Percentiles rank a stretch among this genome's conserved stretches.
phyloP scores from a whole-genome alignment of 192 early-diverging fungal genomes.

The Dimargaris cristalligena region DNA sequence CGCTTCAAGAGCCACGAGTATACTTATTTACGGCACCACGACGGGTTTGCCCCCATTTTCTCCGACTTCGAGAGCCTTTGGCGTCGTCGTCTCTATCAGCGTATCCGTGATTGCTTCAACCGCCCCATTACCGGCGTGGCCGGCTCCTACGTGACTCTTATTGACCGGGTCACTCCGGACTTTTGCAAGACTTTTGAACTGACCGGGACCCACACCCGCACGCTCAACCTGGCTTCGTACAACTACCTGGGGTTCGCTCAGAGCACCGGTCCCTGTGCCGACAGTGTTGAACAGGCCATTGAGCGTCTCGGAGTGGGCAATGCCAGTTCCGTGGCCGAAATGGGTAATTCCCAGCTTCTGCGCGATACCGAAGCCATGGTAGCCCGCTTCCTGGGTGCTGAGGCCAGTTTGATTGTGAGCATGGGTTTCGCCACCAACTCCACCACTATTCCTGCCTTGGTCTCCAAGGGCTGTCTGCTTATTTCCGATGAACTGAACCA shows the following conservation, averaged over 20 bases:
- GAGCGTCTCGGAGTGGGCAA: conserved; percentile 51
- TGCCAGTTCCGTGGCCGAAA: conserved; percentile 51
- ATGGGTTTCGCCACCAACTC: conserved; percentile 98
- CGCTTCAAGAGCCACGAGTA: conserved; percentile 53
- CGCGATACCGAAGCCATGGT: conserved; percentile 67
- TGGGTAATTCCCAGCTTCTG: conserved; percentile 52
- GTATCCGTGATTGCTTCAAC: conserved; percentile 88
- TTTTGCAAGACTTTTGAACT: conserved; percentile 72
- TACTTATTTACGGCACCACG: conserved; percentile 48
- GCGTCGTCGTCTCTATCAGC: conserved; percentile 67
- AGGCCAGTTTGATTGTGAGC: conserved; percentile 69
- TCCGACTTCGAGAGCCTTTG: conserved; percentile 97
- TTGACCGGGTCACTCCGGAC: conserved; percentile 75
- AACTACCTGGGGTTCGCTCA: conserved; percentile 98
- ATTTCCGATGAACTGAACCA: conserved; percentile 95
- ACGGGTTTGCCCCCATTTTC: conserved; percentile 80
- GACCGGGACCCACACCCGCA: conserved; percentile 60
- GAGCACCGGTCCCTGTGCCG: conserved; percentile 80
- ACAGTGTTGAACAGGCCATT: conserved; percentile 69
- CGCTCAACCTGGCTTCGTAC: conserved; percentile 88
- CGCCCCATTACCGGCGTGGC: conserved; percentile 87
- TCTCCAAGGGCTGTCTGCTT: conserved; percentile 69
- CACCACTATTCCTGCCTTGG: conserved; percentile 80
- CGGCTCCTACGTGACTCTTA: conserved; percentile 62
- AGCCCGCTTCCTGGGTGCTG: conserved; percentile 76